phyloP scores from a whole-genome alignment of 1,284 basidiomycete species.

The Fistulina hepatica region DNA sequence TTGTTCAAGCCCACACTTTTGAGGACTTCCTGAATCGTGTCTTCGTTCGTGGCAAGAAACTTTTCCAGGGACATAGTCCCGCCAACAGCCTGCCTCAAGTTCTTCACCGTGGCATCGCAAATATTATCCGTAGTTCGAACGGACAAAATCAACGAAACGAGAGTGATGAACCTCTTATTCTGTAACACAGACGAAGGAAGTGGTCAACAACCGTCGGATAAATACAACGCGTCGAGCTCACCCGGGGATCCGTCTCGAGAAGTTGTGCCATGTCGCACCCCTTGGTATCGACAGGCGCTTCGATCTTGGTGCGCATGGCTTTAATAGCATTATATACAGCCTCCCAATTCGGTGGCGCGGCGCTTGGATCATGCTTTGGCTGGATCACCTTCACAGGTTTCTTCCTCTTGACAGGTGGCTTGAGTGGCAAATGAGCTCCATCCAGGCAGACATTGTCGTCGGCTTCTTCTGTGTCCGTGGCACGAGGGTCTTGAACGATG shows the following conservation, averaged over 20 bases:
- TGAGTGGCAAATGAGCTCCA: no score
- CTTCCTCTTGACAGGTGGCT: no score
- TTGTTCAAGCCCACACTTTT: conserved; percentile 89
- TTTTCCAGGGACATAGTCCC: conserved; percentile 71
- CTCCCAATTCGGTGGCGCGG: conserved; percentile 66
- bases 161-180: conserved; percentile 48
- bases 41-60: conserved; percentile 54
- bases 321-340: conserved; percentile 70
- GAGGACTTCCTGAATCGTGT: conserved; percentile 62
- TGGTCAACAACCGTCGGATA: no score
- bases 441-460: no score
- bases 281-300: conserved; percentile 89
- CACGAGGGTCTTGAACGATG: no score
- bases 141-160: conserved; percentile 91
- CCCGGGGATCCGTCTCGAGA: conserved; percentile 57
- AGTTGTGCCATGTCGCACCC: conserved; percentile 66
- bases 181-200: no score
- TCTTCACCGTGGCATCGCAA: conserved; percentile 73
- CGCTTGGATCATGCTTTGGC: no score
- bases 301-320: conserved; percentile 60
- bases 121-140: conserved; percentile 94
- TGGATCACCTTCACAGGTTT: no score
- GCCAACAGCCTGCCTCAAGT: conserved; percentile 64
- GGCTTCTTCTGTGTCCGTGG: no score
- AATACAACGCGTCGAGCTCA: conserved; percentile 20